Percentiles rank a stretch among this genome's conserved stretches.
phyloP scores from a whole-genome alignment of 2,329 filamentous ascomycete genomes.

The Fusarium sp. region DNA sequence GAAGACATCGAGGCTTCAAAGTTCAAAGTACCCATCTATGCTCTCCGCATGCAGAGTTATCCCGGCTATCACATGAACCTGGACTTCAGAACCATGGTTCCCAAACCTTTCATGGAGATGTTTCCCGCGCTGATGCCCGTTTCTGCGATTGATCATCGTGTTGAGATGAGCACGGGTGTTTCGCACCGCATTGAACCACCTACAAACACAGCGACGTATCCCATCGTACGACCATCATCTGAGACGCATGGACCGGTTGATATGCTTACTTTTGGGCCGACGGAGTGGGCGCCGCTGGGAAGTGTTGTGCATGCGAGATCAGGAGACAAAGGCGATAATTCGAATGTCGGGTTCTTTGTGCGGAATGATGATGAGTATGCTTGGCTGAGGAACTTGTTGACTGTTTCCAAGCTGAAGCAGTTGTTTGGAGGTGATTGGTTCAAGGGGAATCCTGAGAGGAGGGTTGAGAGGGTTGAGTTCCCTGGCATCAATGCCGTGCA shows the following conservation, averaged over 20 bases:
- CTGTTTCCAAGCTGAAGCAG: conserved; percentile 53
- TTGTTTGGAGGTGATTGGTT: conserved; percentile 56
- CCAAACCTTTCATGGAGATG: conserved; percentile 60
- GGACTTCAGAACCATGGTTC: conserved; percentile 59
- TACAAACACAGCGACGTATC: conserved; percentile 40
- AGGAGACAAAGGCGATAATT: conserved; percentile 60
- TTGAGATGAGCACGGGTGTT: conserved; percentile 44
- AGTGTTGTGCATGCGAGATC: conserved; percentile 52
- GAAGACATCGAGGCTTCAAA: conserved; percentile 53
- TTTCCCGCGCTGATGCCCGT: conserved; percentile 55
- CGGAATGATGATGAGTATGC: conserved; percentile 59
- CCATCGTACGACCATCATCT: conserved; percentile 43
- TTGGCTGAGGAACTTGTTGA: conserved; percentile 60
- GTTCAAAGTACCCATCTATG: conserved; percentile 57
- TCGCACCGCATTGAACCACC: conserved; percentile 41
- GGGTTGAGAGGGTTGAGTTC: conserved; percentile 62
- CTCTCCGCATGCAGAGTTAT: conserved; percentile 58
- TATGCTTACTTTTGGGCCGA: conserved; percentile 47
- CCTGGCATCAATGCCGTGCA: conserved; percentile 52
- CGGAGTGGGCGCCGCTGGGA: conserved; percentile 48
- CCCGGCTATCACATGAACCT: conserved; percentile 60
- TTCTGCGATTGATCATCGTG: conserved; percentile 48
- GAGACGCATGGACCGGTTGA: conserved; percentile 48
- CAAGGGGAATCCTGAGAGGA: conserved; percentile 48
- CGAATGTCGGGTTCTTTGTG: conserved; percentile 63